Evolutionary conservation across 352 stramenopile genomes (phyloP).

Genomic region (Thalassiosira livingstoniorum): DNA sequence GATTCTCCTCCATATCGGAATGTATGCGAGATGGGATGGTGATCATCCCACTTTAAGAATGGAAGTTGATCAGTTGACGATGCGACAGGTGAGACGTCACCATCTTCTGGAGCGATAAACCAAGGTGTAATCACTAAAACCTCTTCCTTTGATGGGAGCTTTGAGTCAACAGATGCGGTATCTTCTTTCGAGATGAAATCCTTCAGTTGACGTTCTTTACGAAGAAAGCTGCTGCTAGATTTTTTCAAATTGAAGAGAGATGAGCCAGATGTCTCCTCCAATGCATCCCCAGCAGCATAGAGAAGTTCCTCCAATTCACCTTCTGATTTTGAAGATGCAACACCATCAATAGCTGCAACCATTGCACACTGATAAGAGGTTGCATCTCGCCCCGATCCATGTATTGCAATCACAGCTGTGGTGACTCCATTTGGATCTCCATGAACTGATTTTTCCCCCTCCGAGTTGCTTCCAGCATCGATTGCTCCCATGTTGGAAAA

Average conservation of each 20-base stretch:
- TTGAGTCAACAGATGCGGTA: too few relatives aligned
- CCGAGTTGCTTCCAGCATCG: neutral
- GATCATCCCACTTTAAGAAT: slow-evolving; percentile 68
- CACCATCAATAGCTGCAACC: slow-evolving; percentile 18
- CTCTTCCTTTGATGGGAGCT: slow-evolving; percentile 29
- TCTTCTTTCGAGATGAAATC: neutral
- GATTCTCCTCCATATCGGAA: slow-evolving; percentile 82
- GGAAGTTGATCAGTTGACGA: slow-evolving; percentile 15
- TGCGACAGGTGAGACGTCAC: neutral
- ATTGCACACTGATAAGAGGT: slow-evolving; percentile 77
- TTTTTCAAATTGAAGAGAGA: slow-evolving; percentile 22
- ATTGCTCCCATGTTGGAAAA: slow-evolving; percentile 40
- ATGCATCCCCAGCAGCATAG: neutral
- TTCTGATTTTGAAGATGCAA: neutral
- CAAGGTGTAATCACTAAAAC: slow-evolving; percentile 68
- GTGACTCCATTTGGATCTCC: slow-evolving; percentile 21
- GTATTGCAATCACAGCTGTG: slow-evolving; percentile 68
- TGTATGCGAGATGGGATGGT: slow-evolving; percentile 52
- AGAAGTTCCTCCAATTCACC: neutral
- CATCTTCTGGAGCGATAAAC: slow-evolving; percentile 62
- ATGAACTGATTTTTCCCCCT: neutral
- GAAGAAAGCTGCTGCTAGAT: too few relatives aligned
- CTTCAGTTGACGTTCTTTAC: neutral
- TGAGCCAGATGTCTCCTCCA: neutral
- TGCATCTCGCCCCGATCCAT: slow-evolving; percentile 74